Evolutionary conservation across 2,329 filamentous ascomycete species (phyloP).

Genomic region (Xylariaceae sp.): DNA sequence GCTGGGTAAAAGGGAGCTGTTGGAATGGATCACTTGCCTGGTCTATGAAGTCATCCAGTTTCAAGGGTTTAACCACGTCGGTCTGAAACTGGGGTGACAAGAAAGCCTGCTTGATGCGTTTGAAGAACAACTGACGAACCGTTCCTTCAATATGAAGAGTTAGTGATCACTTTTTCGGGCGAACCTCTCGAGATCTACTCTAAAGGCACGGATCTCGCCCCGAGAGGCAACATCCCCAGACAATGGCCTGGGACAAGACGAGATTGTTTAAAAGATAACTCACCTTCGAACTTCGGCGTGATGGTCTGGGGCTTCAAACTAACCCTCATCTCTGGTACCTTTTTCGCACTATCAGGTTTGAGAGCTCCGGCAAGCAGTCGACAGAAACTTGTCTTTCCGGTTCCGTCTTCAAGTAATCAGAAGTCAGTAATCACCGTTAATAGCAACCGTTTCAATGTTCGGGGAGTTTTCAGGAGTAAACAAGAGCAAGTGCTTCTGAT

Average conservation of each 20-base stretch:
- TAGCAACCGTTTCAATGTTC: background rate
- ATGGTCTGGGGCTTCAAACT: conserved; percentile 99
- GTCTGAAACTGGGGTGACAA: conserved; percentile 98
- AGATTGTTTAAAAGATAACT: background rate
- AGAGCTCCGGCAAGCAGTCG: conserved; percentile 91
- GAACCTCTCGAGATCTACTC: background rate
- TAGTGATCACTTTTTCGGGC: background rate
- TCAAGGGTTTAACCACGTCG: conserved; percentile 98
- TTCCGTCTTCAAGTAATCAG: conserved; percentile 77
- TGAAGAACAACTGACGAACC: conserved; percentile 98
- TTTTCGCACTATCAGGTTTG: conserved; percentile 82
- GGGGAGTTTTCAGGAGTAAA: background rate
- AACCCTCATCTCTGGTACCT: conserved; percentile 93
- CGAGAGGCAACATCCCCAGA: too few relatives aligned
- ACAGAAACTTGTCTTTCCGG: conserved; percentile 99
- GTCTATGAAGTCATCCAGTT: conserved; percentile 98
- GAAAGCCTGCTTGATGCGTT: conserved; percentile 91
- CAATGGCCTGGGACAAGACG: background rate
- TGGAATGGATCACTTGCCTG: conserved; percentile 53
- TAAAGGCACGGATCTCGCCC: background rate
- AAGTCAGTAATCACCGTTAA: conserved; percentile 5
- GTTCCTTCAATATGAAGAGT: conserved; percentile 53
- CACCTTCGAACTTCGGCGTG: conserved; percentile 93
- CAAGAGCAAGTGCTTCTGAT: background rate
- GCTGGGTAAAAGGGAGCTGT: background rate